Base-by-base conservation (phyloP, 1,139 yeast species). In the Hanseniaspora gamundiae region DNA sequence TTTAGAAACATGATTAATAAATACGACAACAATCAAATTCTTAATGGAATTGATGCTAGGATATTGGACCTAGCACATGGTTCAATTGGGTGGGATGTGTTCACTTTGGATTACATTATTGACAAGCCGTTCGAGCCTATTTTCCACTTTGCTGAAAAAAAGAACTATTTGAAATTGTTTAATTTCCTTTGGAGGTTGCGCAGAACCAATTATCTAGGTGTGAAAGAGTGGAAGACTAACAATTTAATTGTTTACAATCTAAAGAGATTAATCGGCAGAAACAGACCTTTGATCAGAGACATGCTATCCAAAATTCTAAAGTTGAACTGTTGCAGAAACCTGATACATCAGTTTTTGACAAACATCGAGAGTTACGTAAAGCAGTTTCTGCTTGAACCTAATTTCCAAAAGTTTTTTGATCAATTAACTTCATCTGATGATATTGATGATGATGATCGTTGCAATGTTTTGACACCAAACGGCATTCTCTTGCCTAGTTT, bases 41-140 rank as follows among this genome's bases (percentile, higher is more conserved):
- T 72, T n/a, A 67, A 71, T 42, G 66, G 86, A 43, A 59, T 91
- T 16, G 97, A 91, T 65, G 95, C 95, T 0, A 68, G 95, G 40
- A 71, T 88, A 41, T 68, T 87, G 42, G 88, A 78, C 48, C 65
- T 80, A 35, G 76, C 77, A 2, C 74, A 80, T 52, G 93, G 93
- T 0, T 77, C 71, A 22, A 73, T 67, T 42, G 88, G 87, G 0
- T 91, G 97, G 97, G 95, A 88, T 57, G 87, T 84, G 3, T 88
- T 91, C 60, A 86, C 96, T 0, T 66, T 91, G 41, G 96, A 87
- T 56, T 91, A 84, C 58, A 70, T 78, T 43, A 67, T 86, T 4
- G 81, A 74, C 41, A 61, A 73, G 16, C 88, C 76, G 17, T 69
- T 81, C 19, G 60, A 66, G 33, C 50, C 64, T 11, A 58, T 76